Percentiles rank a stretch among this genome's conserved stretches.
These are phyloP conservation scores for Podila minutissima DNA, from an alignment of 192 early-diverging fungal genomes.

Conservation along the genomic window DNA sequence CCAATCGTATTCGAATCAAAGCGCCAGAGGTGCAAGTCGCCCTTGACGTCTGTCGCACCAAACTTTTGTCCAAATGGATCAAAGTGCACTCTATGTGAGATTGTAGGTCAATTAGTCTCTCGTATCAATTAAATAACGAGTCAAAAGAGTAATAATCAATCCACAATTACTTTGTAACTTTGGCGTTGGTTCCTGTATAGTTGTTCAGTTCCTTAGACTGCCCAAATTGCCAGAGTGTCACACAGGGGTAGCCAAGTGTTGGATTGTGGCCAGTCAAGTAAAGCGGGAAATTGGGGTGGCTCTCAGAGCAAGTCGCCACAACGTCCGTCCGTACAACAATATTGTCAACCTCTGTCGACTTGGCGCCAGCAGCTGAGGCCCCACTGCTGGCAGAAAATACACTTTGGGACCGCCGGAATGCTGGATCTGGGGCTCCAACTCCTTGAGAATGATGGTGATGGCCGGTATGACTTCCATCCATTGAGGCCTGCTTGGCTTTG, in stretches of 20 bases:
- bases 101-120: background rate
- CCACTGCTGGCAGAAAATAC: background rate
- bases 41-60: constrained; percentile 74
- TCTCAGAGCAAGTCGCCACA: constrained; percentile 55
- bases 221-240: constrained; percentile 84
- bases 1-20: constrained; percentile 75
- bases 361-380: constrained; percentile 1
- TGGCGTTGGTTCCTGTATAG: constrained; percentile 61
- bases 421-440: constrained; percentile 21
- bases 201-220: constrained; percentile 72
- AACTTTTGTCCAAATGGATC: constrained; percentile 84
- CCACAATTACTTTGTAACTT: constrained; percentile 51
- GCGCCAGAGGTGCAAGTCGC: constrained; percentile 76
- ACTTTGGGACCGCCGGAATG: constrained; percentile 35
- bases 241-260: constrained; percentile 64
- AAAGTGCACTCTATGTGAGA: constrained; percentile 66
- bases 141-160: background rate
- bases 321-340: constrained; percentile 46
- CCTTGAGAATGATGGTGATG: constrained; percentile 12
- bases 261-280: constrained; percentile 61
- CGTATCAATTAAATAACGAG: background rate
- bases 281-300: constrained; percentile 58
- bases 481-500: constrained; percentile 5
- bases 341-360: constrained; percentile 29
- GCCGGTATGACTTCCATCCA: constrained; percentile 1